Base-by-base conservation (phyloP, 2,329 filamentous ascomycete species). In the Fonsecaea multimorphosa region DNA sequence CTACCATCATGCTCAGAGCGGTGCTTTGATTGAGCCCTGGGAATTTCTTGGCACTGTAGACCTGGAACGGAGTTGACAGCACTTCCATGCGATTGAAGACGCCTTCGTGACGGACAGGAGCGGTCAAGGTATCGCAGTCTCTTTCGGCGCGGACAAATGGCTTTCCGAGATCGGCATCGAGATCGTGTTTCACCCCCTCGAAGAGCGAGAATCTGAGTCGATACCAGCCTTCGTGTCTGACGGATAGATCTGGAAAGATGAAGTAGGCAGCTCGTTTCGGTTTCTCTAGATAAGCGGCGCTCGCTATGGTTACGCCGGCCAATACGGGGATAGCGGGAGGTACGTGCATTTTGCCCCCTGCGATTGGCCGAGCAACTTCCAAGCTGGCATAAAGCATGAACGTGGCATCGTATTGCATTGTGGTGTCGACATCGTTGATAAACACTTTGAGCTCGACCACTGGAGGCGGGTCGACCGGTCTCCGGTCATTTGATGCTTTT, bases 21-120 rank as follows among this genome's bases (percentile, higher is more conserved):
- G 95, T 99, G 80, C 93, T 97, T 77, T 95, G 92, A 52, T 91
- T 90, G 65, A 98, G 82, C 19, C 94, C 95, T 16, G 95, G 95
- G 81, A 99, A 99, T 82, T 97, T 98, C 88, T 98, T 99, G 58
- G 95, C 95, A 73, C 93, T 97, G 82, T 86, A 98, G 49, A 98
- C 95, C 56, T 87, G 89, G 77, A 99, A 98, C 0, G 91, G 88
- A 12, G 85, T 81, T 0, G 95, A 96, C 82, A 94, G 93, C 73
- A 97, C 91, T 77, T 97, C 92, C 80, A 97, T 87, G 61, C 93
- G 87, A 81, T 92, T 94, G 74, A 93, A 90, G 69, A 96, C 91
- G 49, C 61, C 56, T 44, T 73, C 69, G 65, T 85, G 90, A 79
- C 73, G 84, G 77, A 75, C 81, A 55, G 78, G 80, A 16, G 80